phyloP scores from a whole-genome alignment of 2,329 filamentous ascomycete species.

The Venturia aucupariae region DNA sequence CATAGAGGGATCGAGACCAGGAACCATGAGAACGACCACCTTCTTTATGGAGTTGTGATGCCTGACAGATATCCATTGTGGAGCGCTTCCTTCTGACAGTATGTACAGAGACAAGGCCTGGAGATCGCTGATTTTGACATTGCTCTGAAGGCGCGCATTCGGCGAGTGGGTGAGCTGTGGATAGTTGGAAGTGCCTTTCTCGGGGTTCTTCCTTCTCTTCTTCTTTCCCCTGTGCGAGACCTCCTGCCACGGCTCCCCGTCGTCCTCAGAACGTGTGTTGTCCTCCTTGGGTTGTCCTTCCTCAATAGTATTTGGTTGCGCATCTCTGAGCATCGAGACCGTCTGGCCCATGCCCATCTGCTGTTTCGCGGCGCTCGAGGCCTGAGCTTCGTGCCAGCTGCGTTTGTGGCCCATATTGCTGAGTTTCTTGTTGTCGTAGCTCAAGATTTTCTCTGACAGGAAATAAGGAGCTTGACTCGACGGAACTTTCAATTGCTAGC shows the following conservation, averaged over 20 bases:
- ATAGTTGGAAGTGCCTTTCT: slow-evolving; percentile 30
- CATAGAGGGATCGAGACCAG: slow-evolving; percentile 83
- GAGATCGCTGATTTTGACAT: slow-evolving; percentile 49
- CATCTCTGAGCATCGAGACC: slow-evolving; percentile 9
- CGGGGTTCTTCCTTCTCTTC: slow-evolving; percentile 8
- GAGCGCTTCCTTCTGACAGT: slow-evolving; percentile 46
- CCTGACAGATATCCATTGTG: slow-evolving; percentile 54
- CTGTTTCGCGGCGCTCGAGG: not conserved
- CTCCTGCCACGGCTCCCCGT: slow-evolving; percentile 14
- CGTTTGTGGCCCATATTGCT: slow-evolving; percentile 11
- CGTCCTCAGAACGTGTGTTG: slow-evolving; percentile 11
- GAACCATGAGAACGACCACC: slow-evolving; percentile 84
- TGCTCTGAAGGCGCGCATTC: slow-evolving; percentile 44
- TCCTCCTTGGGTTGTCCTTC: slow-evolving; percentile 22
- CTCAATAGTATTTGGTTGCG: slow-evolving; percentile 21
- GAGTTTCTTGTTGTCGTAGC: not conserved
- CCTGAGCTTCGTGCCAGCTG: slow-evolving; percentile 9
- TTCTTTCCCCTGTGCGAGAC: slow-evolving; percentile 12
- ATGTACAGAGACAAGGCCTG: slow-evolving; percentile 51
- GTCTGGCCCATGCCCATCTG: slow-evolving; percentile 9
- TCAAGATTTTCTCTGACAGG: not conserved
- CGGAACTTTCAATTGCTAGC: not conserved
- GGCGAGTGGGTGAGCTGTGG: slow-evolving; percentile 44
- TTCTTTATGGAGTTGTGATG: slow-evolving; percentile 53
- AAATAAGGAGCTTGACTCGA: not conserved